Conservation (phyloP, 345 rosid genomes). For the Noccaea caerulescens region DNA sequence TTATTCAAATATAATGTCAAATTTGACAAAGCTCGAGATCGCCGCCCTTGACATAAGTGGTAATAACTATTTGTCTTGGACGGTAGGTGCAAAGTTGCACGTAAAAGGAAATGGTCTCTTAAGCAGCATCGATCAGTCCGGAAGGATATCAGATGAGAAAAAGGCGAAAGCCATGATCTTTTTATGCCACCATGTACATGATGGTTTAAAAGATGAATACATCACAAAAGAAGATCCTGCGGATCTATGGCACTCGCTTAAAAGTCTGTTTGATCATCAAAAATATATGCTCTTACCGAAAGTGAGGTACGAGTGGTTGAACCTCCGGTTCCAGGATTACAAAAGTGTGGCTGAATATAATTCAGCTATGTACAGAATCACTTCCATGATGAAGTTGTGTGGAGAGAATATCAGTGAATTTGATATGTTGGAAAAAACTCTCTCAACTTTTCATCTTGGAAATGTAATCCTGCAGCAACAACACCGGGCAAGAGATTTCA, state of each 20-base stretch:
- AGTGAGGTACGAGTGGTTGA: not conserved
- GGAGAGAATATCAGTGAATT: not conserved
- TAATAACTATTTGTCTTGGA: too few species aligned
- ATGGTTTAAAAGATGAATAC: not conserved
- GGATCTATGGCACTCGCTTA: not conserved
- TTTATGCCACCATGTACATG: not conserved
- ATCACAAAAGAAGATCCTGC: not conserved
- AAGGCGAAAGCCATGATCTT: not conserved
- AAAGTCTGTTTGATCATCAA: not conserved
- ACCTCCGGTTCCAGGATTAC: not conserved
- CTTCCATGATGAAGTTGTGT: not conserved
- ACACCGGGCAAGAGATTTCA: not conserved
- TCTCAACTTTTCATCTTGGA: not conserved
- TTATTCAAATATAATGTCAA: too few species aligned
- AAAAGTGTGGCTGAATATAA: not conserved
- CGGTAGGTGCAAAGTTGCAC: too few species aligned
- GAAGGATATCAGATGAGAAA: not conserved
- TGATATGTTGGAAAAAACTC: not conserved
- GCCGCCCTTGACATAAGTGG: too few species aligned
- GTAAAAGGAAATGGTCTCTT: too few species aligned
- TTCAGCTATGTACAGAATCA: not conserved
- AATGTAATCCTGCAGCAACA: not conserved
- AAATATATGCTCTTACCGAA: constrained; percentile 18
- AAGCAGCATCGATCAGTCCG: too few species aligned
- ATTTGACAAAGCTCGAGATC: too few species aligned